Percentiles rank a stretch among this genome's conserved stretches.
Conservation (phyloP, 192 early-diverging fungal species). For the Coemansia javaensis region DNA sequence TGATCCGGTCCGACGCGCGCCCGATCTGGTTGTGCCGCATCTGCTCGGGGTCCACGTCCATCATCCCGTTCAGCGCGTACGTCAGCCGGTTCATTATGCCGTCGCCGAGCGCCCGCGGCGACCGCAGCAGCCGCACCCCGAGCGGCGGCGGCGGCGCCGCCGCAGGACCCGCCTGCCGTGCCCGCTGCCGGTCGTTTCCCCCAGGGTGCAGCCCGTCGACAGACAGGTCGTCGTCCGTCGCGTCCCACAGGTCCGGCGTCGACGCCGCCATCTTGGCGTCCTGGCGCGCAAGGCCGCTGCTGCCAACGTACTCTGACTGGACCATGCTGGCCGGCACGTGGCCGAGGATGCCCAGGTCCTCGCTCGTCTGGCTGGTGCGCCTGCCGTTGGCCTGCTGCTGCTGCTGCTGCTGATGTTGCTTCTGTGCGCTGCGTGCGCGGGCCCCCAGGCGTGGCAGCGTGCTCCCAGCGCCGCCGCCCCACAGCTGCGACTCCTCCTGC, state of each 20-base stretch:
- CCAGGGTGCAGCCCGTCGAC: background rate
- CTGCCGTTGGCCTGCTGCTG: background rate
- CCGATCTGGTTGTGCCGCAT: conserved; percentile 86
- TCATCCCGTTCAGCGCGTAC: conserved; percentile 81
- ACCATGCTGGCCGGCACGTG: conserved; percentile 14
- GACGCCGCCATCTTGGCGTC: conserved; percentile 28
- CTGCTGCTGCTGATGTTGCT: too few relatives aligned
- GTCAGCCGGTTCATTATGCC: conserved; percentile 48
- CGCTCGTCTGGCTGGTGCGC: conserved; percentile 2
- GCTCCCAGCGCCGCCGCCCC: conserved; percentile 42
- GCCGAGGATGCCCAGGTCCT: background rate
- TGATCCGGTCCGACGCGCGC: conserved; percentile 76
- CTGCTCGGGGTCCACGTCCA: conserved; percentile 91
- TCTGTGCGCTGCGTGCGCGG: conserved; percentile 9
- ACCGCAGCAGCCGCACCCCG: conserved; percentile 34
- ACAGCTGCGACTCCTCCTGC: conserved; percentile 46
- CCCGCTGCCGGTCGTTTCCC: background rate
- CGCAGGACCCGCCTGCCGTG: background rate
- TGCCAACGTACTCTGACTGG: conserved; percentile 41
- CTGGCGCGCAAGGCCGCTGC: background rate
- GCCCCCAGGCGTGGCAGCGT: conserved; percentile 40
- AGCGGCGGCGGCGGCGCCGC: conserved; percentile 5
- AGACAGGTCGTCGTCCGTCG: background rate
- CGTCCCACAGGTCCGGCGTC: conserved; percentile 21
- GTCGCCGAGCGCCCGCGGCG: conserved; percentile 41